Evolutionary conservation across 768 basidiomycete species (phyloP), one percentile per base, ranked within the genome.

Genomic region (Dendrothele bispora): DNA sequence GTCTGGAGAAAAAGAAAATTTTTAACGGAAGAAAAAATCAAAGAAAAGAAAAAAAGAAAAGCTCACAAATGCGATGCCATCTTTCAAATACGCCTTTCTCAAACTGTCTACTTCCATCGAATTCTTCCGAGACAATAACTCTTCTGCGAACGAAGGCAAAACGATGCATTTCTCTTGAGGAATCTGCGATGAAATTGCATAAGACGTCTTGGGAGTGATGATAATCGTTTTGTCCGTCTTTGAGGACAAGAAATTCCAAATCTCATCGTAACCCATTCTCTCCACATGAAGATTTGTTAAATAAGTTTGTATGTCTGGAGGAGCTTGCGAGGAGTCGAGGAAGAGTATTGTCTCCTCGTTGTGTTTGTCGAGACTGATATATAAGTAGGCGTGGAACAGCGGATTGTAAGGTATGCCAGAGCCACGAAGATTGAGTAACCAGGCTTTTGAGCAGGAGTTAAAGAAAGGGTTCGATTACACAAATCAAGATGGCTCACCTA

Each of bases 371-470:
- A 79, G 61, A 2, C 83, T 77, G 34, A 97, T 74, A 56, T 84
- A 88, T 17, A 94, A 66, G 60, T 95, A 98, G 0, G 88, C 79
- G 41, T 88, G 88, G 70, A 97, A 95, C 7, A 98, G 79, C 0
- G 95, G 95, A 60, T 91, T 93, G 73, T 83, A 91, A 0, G 91
- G 91, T 37, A 98, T 84, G 58, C 97, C 95, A 2, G 80, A 77
- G 27, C 93, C 94, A 39, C 95, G 86, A 45, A 94, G 70, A 59
- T 98, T 98, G 29, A 98, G 71, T 2, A 89, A 58, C 71, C 91
- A 95, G 0, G 95, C 95, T 82, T 68, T 18, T 20, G 34, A 39
- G 38, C 26, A 32, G 29, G 49, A 47, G 22, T 22, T 22, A 5
- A 10, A n/a, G 30, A 10, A 32, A 10, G 17, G 11, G 11, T 10